Percentiles rank a stretch among this genome's conserved stretches.
Evolutionary conservation across 225 moss, liverwort and hornwort species (phyloP).

Genomic region (Takakia lepidozioides): DNA sequence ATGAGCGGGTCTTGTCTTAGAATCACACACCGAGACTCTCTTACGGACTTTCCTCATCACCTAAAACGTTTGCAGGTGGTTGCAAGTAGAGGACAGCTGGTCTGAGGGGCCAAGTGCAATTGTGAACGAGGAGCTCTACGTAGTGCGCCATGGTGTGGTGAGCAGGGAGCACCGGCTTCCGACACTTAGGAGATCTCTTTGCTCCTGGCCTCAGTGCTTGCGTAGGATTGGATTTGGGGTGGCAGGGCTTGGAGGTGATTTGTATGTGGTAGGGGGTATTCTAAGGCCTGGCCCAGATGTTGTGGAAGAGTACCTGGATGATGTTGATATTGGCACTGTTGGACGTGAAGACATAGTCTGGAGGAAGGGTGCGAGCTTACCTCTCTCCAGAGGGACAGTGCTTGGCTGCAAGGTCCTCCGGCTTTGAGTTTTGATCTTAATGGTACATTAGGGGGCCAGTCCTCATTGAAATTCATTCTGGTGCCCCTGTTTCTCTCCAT

Average conservation of each 20-base stretch:
- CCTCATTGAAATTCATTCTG: too few species aligned
- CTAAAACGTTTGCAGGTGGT: constrained; percentile 45
- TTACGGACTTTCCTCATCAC: not conserved
- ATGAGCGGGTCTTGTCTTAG: not conserved
- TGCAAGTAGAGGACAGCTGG: constrained; percentile 68
- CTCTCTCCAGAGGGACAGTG: constrained; percentile 57
- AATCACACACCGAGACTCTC: too few species aligned
- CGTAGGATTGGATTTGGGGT: constrained; percentile 74
- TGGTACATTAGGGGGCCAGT: too few species aligned
- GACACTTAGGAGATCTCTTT: constrained; percentile 55
- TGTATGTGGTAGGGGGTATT: constrained; percentile 89
- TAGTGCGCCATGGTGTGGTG: constrained; percentile 71
- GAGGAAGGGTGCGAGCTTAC: constrained; percentile 78
- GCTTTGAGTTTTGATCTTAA: constrained; percentile 21
- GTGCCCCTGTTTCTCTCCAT: too few species aligned
- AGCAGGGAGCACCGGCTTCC: constrained; percentile 64
- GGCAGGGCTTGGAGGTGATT: constrained; percentile 63
- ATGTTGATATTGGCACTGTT: constrained; percentile 84
- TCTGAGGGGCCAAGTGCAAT: constrained; percentile 69
- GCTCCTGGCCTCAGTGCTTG: constrained; percentile 82
- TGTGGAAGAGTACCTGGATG: constrained; percentile 38
- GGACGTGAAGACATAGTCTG: constrained; percentile 66
- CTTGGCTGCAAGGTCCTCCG: constrained; percentile 58
- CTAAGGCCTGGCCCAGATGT: constrained; percentile 39
- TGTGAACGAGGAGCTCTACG: constrained; percentile 71